Base-by-base conservation (phyloP, 2,329 filamentous ascomycete genomes). In the Exophiala aquamarina region DNA sequence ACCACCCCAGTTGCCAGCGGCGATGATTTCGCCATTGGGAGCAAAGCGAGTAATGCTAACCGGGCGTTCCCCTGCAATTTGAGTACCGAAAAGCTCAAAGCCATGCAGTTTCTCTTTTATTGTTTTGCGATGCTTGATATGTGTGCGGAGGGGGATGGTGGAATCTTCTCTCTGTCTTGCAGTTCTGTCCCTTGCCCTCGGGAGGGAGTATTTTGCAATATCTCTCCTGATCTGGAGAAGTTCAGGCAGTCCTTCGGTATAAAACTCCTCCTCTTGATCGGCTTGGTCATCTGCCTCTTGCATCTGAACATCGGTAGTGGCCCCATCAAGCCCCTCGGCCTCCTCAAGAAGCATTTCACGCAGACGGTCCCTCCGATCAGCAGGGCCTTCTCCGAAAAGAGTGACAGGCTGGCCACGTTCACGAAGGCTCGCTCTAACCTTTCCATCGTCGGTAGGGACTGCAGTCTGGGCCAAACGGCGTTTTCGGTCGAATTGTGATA, bases 351-450 rank as follows among this genome's bases (percentile, higher is more conserved):
- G 73, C 20, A 96, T 72, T 60, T 89, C 87, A 55, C 93, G 83
- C 61, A 98, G 69, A 55, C 93, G 82, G 63, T 95, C 91, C 72
- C 94, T 80, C 50, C 93, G 78, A 60, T 97, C 92, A 19, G 81
- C 84, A 1, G 85, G 84, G 0, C 88, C 89, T 71, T 98, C 93
- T 49, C 91, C 93, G 57, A 98, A 98, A 0, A 97, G 76, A 0
- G 92, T 98, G 45, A 97, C 83, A 9, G 93, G 93, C 64, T 98
- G 87, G n/a, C 88, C 89, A 55, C 95, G 77, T 61, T 93, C 86
- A 56, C 93, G 83, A 49, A 97, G 78, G 57, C 82, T 83, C 29
- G 83, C 76, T 51, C 90, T 87, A 38, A 98, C 91, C 60, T 87
- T 83, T 52, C 80, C 84, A 73, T 98, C 93, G 66, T 96, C 91